Conservation (phyloP, 352 stramenopile genomes). For the Globisporangium orthogonon region DNA sequence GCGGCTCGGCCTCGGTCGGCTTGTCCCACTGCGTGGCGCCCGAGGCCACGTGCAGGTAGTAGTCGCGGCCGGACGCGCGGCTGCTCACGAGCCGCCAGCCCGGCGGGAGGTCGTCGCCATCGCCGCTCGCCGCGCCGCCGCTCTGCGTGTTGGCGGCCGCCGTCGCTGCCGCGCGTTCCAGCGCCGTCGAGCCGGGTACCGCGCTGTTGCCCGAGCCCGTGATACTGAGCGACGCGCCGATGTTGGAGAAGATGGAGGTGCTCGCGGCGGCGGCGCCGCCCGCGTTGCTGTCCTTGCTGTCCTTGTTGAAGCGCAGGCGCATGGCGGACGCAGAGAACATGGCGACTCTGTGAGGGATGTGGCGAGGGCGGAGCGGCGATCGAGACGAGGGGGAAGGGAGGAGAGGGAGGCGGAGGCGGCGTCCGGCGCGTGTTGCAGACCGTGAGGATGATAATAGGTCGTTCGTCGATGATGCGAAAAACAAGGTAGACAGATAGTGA, state of each 20-base stretch:
- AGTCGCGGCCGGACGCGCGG: conserved; percentile 55
- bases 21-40: conserved; percentile 63
- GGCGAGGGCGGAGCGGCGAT: not conserved
- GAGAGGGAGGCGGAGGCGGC: not conserved
- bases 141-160: conserved; percentile 29
- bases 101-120: conserved; percentile 33
- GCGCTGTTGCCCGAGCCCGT: conserved; percentile 32
- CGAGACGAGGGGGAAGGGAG: not conserved
- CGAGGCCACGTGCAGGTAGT: conserved; percentile 67
- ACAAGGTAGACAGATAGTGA: too few species aligned
- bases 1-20: conserved; percentile 58
- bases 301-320: conserved; percentile 47
- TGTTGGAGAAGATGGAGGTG: conserved; percentile 51
- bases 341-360: not conserved
- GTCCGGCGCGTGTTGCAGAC: not conserved
- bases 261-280: conserved; percentile 9
- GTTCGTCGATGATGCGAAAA: too few species aligned
- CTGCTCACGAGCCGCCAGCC: conserved; percentile 71
- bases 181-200: conserved; percentile 27
- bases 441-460: too few species aligned
- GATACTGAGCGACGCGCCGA: conserved; percentile 27
- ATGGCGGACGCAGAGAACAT: conserved; percentile 34
- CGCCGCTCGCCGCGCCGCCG: not conserved
- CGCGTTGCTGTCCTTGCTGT: conserved; percentile 27
- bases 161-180: conserved; percentile 28